These are phyloP conservation scores for Nicotiana otophora DNA, from an alignment of 257 asterid species.

Conservation along the genomic window DNA sequence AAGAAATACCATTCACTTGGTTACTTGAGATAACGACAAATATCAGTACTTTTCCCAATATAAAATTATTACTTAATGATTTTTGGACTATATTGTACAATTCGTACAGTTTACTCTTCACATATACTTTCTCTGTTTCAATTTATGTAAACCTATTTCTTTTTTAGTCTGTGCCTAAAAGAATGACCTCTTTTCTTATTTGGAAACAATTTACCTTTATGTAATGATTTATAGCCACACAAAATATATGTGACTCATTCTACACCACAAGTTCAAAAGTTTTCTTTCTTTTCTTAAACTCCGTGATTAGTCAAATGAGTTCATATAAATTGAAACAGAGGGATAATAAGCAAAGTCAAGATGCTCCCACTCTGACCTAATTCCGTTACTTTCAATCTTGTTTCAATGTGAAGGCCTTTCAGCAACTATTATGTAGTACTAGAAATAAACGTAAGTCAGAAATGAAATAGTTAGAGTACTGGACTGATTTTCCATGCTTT, in stretches of 20 bases:
- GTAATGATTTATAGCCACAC: too few relatives aligned
- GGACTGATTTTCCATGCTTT: neutral
- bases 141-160: too few relatives aligned
- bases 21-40: conserved; percentile 2
- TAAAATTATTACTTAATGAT: neutral
- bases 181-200: too few relatives aligned
- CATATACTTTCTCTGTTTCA: too few relatives aligned
- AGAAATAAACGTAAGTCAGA: neutral
- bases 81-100: conserved; percentile 8
- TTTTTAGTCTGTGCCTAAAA: too few relatives aligned
- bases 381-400: neutral
- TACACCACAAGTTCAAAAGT: too few relatives aligned
- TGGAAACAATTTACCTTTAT: too few relatives aligned
- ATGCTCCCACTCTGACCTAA: neutral
- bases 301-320: too few relatives aligned
- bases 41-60: neutral
- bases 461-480: neutral
- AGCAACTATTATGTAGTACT: neutral
- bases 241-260: too few relatives aligned
- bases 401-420: neutral
- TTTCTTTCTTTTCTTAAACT: too few relatives aligned
- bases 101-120: conserved; percentile 3
- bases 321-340: too few relatives aligned
- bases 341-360: neutral
- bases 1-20: conserved; percentile 16